These are phyloP conservation scores for Phlebopus sp. DNA, from an alignment of 1,284 basidiomycete genomes.

Conservation along the genomic window DNA sequence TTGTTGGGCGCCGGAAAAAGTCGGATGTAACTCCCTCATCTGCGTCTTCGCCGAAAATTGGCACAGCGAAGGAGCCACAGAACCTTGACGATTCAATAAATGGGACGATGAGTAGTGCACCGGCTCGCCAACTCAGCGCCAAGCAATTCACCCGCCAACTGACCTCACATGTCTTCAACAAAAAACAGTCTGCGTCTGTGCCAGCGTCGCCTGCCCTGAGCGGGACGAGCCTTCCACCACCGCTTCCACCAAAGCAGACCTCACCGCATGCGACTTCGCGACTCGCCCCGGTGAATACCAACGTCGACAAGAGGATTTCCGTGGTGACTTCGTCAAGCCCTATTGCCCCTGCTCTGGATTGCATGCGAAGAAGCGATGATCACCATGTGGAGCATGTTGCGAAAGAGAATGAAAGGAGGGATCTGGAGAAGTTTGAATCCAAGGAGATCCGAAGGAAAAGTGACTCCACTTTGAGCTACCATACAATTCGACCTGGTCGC, in stretches of 20 bases:
- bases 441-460: conserved; percentile 72
- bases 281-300: conserved; percentile 24
- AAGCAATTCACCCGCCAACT: conserved; percentile 38
- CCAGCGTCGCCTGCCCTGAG: conserved; percentile 31
- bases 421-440: conserved; percentile 46
- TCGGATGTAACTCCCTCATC: conserved; percentile 40
- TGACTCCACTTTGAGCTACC: conserved; percentile 70
- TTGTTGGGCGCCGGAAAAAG: conserved; percentile 61
- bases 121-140: conserved; percentile 25
- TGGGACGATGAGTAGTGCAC: conserved; percentile 23
- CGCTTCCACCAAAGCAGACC: conserved; percentile 38
- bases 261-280: conserved; percentile 11
- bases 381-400: conserved; percentile 18
- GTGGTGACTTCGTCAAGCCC: conserved; percentile 32
- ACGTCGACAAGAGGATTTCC: conserved; percentile 29
- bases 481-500: conserved; percentile 58
- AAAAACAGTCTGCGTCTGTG: conserved; percentile 25
- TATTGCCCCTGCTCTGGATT: conserved; percentile 34
- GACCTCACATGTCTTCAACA: conserved; percentile 43
- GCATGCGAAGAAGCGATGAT: conserved; percentile 31
- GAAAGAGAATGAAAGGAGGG: conserved; percentile 30
- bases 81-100: conserved; percentile 18
- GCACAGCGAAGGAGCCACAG: conserved; percentile 28
- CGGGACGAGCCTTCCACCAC: conserved; percentile 26
- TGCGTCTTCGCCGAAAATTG: conserved; percentile 20